Conservation (phyloP, 768 basidiomycete genomes). For the Dioszegia crocea region DNA sequence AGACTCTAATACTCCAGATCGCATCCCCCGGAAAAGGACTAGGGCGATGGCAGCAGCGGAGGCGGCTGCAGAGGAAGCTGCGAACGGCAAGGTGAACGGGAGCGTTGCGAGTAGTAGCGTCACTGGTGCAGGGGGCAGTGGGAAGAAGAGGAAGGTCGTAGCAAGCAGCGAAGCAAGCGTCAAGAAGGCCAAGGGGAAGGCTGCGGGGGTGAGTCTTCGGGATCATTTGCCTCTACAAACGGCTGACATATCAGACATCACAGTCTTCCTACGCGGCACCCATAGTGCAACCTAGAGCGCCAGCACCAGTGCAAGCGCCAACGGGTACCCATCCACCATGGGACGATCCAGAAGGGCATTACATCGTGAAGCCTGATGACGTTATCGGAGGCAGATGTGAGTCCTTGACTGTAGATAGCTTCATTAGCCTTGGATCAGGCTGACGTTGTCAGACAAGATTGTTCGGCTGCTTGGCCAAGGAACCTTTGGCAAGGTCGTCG, state of each 20-base stretch:
- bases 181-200: constrained; percentile 35
- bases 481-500: constrained; percentile 97
- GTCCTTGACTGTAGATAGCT: constrained; percentile 40
- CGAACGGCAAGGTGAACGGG: constrained; percentile 12
- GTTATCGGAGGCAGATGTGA: constrained; percentile 75
- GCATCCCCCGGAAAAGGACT: constrained; percentile 31
- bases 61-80: constrained; percentile 8
- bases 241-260: constrained; percentile 1
- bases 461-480: constrained; percentile 89
- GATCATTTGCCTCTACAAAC: background rate
- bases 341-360: constrained; percentile 98
- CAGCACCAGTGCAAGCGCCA: constrained; percentile 14
- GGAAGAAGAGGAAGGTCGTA: constrained; percentile 39
- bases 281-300: constrained; percentile 9
- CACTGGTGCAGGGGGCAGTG: constrained; percentile 7
- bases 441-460: constrained; percentile 68
- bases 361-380: constrained; percentile 88
- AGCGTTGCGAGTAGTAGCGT: constrained; percentile 17
- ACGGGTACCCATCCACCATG: constrained; percentile 58
- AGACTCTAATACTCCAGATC: constrained; percentile 28
- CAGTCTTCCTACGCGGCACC: constrained; percentile 18
- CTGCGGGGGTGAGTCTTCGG: constrained; percentile 1
- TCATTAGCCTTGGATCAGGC: too few relatives aligned
- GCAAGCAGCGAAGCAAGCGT: constrained; percentile 24
- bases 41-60: constrained; percentile 35